Base-by-base conservation (phyloP, 2,329 filamentous ascomycete species). In the Sarocladium kiliense region DNA sequence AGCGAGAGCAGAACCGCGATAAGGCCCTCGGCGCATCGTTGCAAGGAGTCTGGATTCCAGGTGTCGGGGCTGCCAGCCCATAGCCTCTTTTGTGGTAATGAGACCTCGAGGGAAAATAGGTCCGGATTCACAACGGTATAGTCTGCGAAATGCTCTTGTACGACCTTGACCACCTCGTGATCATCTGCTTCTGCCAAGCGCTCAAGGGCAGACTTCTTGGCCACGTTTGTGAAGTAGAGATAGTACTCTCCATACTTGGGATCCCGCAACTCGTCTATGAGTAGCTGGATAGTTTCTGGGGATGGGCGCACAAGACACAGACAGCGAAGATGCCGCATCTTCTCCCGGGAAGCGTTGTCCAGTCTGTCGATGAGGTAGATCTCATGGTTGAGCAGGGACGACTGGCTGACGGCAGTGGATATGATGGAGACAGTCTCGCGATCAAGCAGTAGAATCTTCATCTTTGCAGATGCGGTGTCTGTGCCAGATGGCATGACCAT, bases 171-270 rank as follows among this genome's bases (percentile, higher is more conserved):
- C 34, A 99, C 91, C 72, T 99, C 95, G 66, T 99, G 91, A 63
- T 97, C 92, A 68, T 99, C 94, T 25, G 94, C 92, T 76, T 99
- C 95, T 32, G 94, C 94, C 42, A 99, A 77, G 42, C 94, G 84
- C 70, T 99, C 94, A 23, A 99, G 78, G 0, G 93, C 89, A 2
- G 94, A 97, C 73, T 99, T 99, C 71, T 95, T 96, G 66, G 94
- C 87, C 57, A 99, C 88, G 69, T 99, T 99, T 77, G 91, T 97
- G 71, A 99, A 96, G 71, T 95, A 97, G 56, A 99, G 82, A 66
- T 96, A 85, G 73, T 99, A 99, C 74, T 99, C 94, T 61, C 94
- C 93, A 64, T 99, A 99, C 68, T 92, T 97, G 3, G 94, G 95
- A 51, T 97, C 93, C 58, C 94, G 84, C 55, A 99, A 80, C 75